A percentile compares a stretch with the other conserved stretches of the same genome.
These are phyloP conservation scores for Fusarium temperatum DNA, from an alignment of 2,329 filamentous ascomycete species.

Conservation along the genomic window DNA sequence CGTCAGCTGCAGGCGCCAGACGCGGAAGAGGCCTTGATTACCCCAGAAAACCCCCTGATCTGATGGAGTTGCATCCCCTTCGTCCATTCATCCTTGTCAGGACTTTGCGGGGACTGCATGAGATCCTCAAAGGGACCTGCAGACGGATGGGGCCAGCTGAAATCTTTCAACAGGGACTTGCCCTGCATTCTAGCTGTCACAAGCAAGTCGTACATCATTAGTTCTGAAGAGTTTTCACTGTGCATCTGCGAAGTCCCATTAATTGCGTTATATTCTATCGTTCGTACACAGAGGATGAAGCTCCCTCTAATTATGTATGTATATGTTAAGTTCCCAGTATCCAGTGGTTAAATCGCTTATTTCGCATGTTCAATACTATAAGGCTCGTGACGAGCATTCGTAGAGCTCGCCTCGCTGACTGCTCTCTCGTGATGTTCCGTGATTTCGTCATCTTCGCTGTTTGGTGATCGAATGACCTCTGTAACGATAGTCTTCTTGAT, in stretches of 20 bases:
- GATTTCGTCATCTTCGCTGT: constrained; percentile 28
- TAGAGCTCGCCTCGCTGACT: constrained; percentile 40
- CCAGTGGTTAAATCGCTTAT: constrained; percentile 12
- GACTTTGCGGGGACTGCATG: constrained; percentile 12
- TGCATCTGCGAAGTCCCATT: background rate
- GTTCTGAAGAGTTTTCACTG: background rate
- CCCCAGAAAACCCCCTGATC: constrained; percentile 18
- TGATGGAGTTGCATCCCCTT: constrained; percentile 17
- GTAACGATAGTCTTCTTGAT: constrained; percentile 39
- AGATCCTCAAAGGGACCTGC: background rate
- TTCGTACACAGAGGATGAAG: background rate
- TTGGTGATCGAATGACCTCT: constrained; percentile 23
- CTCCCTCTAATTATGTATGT: constrained; percentile 26
- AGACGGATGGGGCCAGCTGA: background rate
- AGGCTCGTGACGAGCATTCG: constrained; percentile 25
- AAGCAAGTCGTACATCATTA: background rate
- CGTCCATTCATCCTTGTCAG: constrained; percentile 26
- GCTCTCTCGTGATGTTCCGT: constrained; percentile 40
- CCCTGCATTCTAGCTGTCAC: background rate
- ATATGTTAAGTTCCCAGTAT: constrained; percentile 6
- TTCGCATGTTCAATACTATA: constrained; percentile 35
- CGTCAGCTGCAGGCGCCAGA: background rate
- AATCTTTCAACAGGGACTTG: background rate
- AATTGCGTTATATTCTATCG: constrained; percentile 10
- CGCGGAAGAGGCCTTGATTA: background rate